Evolutionary conservation across 768 basidiomycete species (phyloP).

Genomic region (Leucocoprinus sp.): DNA sequence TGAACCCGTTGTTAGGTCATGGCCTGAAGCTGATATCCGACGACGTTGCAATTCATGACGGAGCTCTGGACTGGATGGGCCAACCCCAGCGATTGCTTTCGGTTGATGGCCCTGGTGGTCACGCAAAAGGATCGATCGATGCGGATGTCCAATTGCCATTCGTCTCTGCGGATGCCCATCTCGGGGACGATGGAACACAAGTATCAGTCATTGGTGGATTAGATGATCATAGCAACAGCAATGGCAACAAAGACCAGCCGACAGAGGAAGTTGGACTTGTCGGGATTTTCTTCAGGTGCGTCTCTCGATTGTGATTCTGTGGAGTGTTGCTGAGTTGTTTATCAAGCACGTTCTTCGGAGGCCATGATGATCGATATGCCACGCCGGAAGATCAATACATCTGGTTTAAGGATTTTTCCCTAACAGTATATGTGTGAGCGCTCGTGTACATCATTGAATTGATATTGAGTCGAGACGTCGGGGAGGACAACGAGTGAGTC

Average conservation of each 20-base stretch:
- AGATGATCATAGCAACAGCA: not conserved
- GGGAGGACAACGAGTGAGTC: no score
- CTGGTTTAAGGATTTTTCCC: slow-evolving; percentile 52
- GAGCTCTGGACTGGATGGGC: not conserved
- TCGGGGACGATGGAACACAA: not conserved
- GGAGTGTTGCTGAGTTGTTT: not conserved
- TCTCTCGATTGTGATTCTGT: not conserved
- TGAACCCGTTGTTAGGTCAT: slow-evolving; percentile 11
- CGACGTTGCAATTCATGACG: no score
- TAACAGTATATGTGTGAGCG: slow-evolving; percentile 30
- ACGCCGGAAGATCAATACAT: slow-evolving; percentile 68
- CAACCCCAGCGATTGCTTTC: not conserved
- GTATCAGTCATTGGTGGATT: not conserved
- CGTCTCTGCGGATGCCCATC: not conserved
- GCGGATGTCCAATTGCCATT: not conserved
- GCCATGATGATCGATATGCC: slow-evolving; percentile 56
- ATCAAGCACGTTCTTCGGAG: slow-evolving; percentile 48
- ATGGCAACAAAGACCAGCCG: not conserved
- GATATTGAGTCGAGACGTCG: no score
- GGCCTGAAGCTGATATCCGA: not conserved
- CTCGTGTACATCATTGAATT: no score
- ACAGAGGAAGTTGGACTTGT: slow-evolving; percentile 27
- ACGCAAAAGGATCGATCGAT: not conserved
- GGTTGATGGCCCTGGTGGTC: not conserved
- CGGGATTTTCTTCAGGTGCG: slow-evolving; percentile 75